Evolutionary conservation across 192 early-diverging fungal genomes (phyloP), one percentile per base, ranked within the genome.

Genomic region (Podochytrium sp.): DNA sequence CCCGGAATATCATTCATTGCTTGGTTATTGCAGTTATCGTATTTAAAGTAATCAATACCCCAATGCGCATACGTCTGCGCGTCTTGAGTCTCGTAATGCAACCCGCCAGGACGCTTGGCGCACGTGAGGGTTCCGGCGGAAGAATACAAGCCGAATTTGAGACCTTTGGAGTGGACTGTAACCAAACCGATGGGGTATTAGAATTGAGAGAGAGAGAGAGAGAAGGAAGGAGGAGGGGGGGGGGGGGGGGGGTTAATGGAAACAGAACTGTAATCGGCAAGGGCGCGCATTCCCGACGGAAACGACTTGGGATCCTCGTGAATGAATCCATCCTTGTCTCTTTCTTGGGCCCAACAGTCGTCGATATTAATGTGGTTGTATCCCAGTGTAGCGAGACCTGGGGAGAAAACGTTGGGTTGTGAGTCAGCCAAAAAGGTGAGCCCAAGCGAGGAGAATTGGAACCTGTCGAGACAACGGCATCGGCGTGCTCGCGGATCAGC

Each of bases 11-110:
- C 52, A 55, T 29, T 25, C 52, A 55, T 20, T 63, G 81, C 73
- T 69, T 86, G 50, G 53, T 80, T 76, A 57, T 79, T 75, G 74
- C 89, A 90, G 51, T 87, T 89, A 52, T 90, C 89, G 56, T 87
- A 80, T 63, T 90, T 90, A 10, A 89, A 72, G 75, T 81, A 89
- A 73, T 90, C 89, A 23, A 90, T 76, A 32, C 74, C 85, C 89
- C 87, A 89, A 2, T 41, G 29, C 10, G 86, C 84, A 76, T 80
- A 89, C 33, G 70, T 75, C 27, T 66, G 56, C 6, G 86, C 83
- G 70, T 90, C 89, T 33, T 71, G 50, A 0, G 76, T 57, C 58
- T 86, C 87, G 50, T 79, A 79, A 27, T 78, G 68, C 37, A 83
- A 77, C 0, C 79, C 82, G 4, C 87, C 89, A 7, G 80, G 82